Evolutionary conservation across 176 grass and related monocot species (phyloP), one percentile per base, ranked within the genome.

Genomic region (Triticum turgidum): DNA sequence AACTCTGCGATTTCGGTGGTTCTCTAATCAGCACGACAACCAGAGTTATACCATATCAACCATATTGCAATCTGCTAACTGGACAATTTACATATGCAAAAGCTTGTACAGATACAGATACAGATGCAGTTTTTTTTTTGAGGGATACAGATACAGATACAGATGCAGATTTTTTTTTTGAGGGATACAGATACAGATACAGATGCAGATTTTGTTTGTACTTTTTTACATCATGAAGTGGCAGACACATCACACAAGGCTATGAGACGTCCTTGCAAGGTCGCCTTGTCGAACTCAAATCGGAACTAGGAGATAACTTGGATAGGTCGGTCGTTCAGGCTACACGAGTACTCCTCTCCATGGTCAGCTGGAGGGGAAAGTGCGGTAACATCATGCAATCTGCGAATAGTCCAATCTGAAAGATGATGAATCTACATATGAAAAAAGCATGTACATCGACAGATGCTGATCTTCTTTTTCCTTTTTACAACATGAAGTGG

Each of bases 311-410:
- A 45, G n/a, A 65, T 81, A 64, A 73, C 70, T 87, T 27, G 70
- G 70, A 75, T 79, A 77, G 63, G 11, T 56, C 4, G 33, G 63
- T 30, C 22, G 11, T 52, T 77, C 37, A 14, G 38, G 13, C 83
- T 88, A 85, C 32, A 86, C 59, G 63, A 78, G 54, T 58, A 42
- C 72, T 66, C 71, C 63, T 81, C 10, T 73, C 71, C 33, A 77
- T 88, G 77, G 82, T 62, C 76, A 15, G 49, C 71, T 79, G 82
- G 61, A 70, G 86, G 21, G 88, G 61, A 30, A 86, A 30, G 10
- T 83, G 82, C 21, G 41, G 86, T 33, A 58, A 86, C 69, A 91
- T 75, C 11, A 17, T n/a, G n/a, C 14, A 59, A 58, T 30, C 3
- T 21, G 27, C 14, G 37, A 21, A 56, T 20, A 65, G 58, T 80